These are phyloP conservation scores for Suillus subaureus DNA, from an alignment of 768 basidiomycete species.

Conservation along the genomic window DNA sequence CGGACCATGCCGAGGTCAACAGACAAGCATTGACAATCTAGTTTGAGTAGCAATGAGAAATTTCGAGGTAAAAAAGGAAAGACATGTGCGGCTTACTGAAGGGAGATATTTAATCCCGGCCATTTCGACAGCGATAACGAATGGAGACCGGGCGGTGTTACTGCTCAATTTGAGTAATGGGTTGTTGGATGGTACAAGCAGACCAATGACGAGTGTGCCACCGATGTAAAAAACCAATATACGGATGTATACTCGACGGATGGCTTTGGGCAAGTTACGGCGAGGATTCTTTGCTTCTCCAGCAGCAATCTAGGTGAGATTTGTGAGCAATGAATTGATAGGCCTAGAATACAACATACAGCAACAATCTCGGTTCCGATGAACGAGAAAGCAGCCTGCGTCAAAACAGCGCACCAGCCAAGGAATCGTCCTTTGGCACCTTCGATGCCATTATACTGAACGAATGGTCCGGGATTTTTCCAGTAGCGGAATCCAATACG, in stretches of 20 bases:
- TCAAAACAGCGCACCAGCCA: conserved; percentile 71
- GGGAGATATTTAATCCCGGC: conserved; percentile 87
- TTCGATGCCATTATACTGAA: conserved; percentile 61
- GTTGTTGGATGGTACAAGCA: conserved; percentile 79
- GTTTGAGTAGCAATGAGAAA: neutral
- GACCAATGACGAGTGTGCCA: conserved; percentile 75
- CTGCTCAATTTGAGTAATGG: conserved; percentile 48
- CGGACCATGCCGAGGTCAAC: conserved; percentile 90
- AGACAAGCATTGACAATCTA: conserved; percentile 82
- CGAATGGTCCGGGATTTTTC: conserved; percentile 88
- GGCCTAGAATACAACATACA: conserved; percentile 44
- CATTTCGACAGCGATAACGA: conserved; percentile 85
- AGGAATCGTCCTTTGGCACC: conserved; percentile 80
- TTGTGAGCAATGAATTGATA: neutral
- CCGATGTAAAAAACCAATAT: conserved; percentile 81
- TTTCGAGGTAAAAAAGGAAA: conserved; percentile 4
- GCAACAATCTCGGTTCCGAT: conserved; percentile 96
- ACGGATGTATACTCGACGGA: conserved; percentile 67
- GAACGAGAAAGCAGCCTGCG: conserved; percentile 90
- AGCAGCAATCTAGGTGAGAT: conserved; percentile 65
- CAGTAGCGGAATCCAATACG: conserved; percentile 66
- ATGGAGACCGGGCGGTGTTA: conserved; percentile 77
- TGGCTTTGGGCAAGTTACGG: conserved; percentile 56
- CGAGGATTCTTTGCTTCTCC: conserved; percentile 92
- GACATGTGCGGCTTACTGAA: conserved; percentile 50